phyloP scores from a whole-genome alignment of 2,329 filamentous ascomycete species.

The Byssochlamys sp. region DNA sequence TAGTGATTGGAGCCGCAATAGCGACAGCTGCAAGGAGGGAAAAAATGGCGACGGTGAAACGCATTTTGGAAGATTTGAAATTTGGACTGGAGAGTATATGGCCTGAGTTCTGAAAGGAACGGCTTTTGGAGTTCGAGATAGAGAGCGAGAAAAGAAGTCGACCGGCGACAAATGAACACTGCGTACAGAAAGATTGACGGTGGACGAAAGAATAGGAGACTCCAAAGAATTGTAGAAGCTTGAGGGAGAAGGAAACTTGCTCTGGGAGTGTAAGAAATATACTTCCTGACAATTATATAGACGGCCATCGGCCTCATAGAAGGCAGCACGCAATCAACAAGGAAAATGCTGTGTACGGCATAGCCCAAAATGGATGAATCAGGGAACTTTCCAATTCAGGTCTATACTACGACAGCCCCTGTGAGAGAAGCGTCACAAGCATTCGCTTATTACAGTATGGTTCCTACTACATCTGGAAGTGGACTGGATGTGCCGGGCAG shows the following conservation, averaged over 20 bases:
- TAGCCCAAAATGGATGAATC: neutral
- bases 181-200: neutral
- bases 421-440: neutral
- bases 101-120: neutral
- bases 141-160: constrained; percentile 3
- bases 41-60: constrained; percentile 7
- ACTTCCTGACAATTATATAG: neutral
- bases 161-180: constrained; percentile 7
- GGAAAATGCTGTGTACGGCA: neutral
- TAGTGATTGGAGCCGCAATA: constrained; percentile 7
- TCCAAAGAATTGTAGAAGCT: neutral
- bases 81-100: neutral
- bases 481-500: neutral
- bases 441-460: neutral
- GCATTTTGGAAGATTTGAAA: constrained; percentile 6
- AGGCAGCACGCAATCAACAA: neutral
- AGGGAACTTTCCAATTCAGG: neutral
- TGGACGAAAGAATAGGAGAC: neutral
- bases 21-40: constrained; percentile 7
- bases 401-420: neutral
- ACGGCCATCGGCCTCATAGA: neutral
- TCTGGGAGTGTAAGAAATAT: neutral
- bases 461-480: neutral
- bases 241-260: neutral
- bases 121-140: neutral